Evolutionary conservation across 257 asterid species (phyloP), one percentile per base, ranked within the genome.

Genomic region (Nicotiana paniculata): DNA sequence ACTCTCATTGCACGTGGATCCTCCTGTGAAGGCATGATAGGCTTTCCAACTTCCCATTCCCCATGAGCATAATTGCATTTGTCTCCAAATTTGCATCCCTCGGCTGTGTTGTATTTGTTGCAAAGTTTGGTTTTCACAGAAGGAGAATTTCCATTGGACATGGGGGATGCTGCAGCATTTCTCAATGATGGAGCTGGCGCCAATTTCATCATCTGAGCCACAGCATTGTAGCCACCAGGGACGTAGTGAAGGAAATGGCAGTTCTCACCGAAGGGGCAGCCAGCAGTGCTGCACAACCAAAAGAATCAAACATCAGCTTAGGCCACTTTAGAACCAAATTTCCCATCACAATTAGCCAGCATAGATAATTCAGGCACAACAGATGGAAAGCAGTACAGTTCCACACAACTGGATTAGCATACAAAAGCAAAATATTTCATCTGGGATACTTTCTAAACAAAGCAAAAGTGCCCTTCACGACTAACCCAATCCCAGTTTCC

Each of bases 1-100:
- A 90, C 81, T 30, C 93, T 92, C 48, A 83, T 54, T 3, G 86
- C 75, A 16, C 85, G 95, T 62, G 90, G 95, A 75, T 93, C 96
- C 28, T 92, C 93, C 2, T 89, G 93, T 62, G 92, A 81, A 54
- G 90, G 82, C 32, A 61, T 67, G 5, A 88, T 80, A 54, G 90
- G 90, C 86, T 82, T 93, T 12, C 96, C 97, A 7, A 95, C 89
- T 87, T 95, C 99, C 97, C 97, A 92, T 37, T 95, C 99, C 8
- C 99, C 98, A 37, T 95, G 99, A n/a, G 99, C 99, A 39, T 91
- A 95, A 85, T 90, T 86, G 89, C 99, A 95, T 83, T 91, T 92
- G 83, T 93, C 93, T 3, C 98, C 98, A n/a, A 88, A 95, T 84
- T 93, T 95, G 93, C 99, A 95, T 43, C 99, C 98, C 84, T 93